These are phyloP conservation scores for Vicia sativa DNA, from an alignment of 306 rosid genomes.

Conservation along the genomic window DNA sequence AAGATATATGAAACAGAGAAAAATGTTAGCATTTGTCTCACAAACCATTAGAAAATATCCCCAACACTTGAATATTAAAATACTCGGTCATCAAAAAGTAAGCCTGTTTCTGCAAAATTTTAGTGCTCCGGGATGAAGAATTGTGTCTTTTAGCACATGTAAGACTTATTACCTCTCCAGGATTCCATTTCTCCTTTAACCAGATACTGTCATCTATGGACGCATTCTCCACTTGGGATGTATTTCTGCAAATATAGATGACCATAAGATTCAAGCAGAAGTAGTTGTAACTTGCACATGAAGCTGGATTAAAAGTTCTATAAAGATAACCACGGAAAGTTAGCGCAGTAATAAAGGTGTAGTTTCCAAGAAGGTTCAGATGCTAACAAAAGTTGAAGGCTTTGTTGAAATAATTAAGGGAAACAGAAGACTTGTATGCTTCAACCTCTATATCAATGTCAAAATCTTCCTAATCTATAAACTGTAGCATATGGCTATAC, in stretches of 20 bases:
- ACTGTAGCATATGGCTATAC: conserved; percentile 12
- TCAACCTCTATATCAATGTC: background rate
- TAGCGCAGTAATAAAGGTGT: conserved; percentile 8
- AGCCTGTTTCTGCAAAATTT: background rate
- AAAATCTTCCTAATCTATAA: conserved; percentile 17
- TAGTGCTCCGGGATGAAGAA: background rate
- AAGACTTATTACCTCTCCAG: conserved; percentile 78
- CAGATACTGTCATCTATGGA: conserved; percentile 60
- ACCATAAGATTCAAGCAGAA: conserved; percentile 12
- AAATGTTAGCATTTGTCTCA: conserved; percentile 13
- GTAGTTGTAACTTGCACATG: conserved; percentile 11
- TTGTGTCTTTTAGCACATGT: conserved; percentile 3
- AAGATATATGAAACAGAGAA: background rate
- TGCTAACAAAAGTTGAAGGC: conserved; percentile 14
- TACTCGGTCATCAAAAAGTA: conserved; percentile 1
- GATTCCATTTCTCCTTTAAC: conserved; percentile 80
- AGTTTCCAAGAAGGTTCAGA: conserved; percentile 28
- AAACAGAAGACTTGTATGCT: conserved; percentile 19
- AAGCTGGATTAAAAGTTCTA: conserved; percentile 14
- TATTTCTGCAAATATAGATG: conserved; percentile 50
- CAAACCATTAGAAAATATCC: conserved; percentile 3
- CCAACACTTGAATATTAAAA: background rate
- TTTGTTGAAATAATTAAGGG: background rate
- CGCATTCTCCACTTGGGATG: conserved; percentile 44
- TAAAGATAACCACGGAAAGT: conserved; percentile 20